Conservation (phyloP, 805 yeast genomes). For the Zygosaccharomyces kombuchaensis region DNA sequence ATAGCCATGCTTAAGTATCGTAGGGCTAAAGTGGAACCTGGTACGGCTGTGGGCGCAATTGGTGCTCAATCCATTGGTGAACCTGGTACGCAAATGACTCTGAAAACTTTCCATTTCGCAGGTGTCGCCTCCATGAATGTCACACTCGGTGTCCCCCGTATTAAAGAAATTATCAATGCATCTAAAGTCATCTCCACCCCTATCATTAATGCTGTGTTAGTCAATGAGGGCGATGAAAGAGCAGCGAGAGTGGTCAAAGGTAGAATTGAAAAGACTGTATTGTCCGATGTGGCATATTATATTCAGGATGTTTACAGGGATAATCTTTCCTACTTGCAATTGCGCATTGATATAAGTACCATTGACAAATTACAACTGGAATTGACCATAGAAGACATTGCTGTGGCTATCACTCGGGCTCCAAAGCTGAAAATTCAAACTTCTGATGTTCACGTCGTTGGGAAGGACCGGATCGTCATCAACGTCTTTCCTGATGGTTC, state of each 20-base stretch:
- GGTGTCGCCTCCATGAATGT: slow-evolving; percentile 99
- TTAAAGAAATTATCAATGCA: slow-evolving; percentile 96
- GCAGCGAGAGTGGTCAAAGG: slow-evolving; percentile 99
- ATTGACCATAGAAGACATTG: slow-evolving; percentile 79
- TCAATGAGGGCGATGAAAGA: slow-evolving; percentile 89
- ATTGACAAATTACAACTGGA: slow-evolving; percentile 89
- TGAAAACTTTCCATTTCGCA: slow-evolving; percentile 96
- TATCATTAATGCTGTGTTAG: slow-evolving; percentile 89
- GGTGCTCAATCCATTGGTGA: slow-evolving; percentile 99
- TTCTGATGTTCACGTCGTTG: slow-evolving; percentile 63
- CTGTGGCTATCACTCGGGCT: slow-evolving; percentile 72
- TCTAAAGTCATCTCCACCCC: slow-evolving; percentile 94
- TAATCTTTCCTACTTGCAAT: slow-evolving; percentile 69
- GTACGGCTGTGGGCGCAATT: slow-evolving; percentile 98
- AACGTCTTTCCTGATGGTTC: slow-evolving; percentile 47
- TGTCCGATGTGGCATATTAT: slow-evolving; percentile 80
- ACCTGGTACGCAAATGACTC: slow-evolving; percentile 99
- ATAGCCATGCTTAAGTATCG: slow-evolving; percentile 78
- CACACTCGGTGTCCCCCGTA: slow-evolving; percentile 98
- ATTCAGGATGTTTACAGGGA: slow-evolving; percentile 92
- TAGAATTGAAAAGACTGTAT: slow-evolving; percentile 84
- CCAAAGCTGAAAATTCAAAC: slow-evolving; percentile 83
- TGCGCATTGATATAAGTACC: slow-evolving; percentile 76
- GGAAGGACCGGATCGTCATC: slow-evolving; percentile 63
- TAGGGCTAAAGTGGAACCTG: slow-evolving; percentile 93